Evolutionary conservation across 108 stramenopile genomes (phyloP).

Genomic region (Licmophora abbreviata): DNA sequence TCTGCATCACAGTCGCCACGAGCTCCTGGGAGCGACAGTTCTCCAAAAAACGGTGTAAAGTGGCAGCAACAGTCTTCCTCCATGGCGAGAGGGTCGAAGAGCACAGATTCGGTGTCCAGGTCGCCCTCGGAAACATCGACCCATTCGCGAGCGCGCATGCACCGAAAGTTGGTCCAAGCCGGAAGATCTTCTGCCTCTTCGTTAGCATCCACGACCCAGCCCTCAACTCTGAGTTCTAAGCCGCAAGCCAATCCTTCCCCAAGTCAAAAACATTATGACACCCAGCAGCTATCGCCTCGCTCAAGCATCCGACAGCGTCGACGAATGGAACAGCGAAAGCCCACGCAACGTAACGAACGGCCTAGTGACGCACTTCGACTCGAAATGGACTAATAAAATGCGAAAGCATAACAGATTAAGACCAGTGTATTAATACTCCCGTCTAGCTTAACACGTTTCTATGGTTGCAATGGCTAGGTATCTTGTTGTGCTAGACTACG

Average conservation of each 20-base stretch:
- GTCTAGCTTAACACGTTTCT: too few species aligned
- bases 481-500: too few species aligned
- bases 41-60: too few species aligned
- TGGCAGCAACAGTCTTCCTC: too few species aligned
- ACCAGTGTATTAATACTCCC: too few species aligned
- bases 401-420: neutral
- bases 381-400: neutral
- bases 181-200: too few species aligned
- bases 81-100: conserved; percentile 1
- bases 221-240: neutral
- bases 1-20: too few species aligned
- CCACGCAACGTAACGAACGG: neutral
- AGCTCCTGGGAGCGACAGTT: too few species aligned
- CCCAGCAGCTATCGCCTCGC: neutral
- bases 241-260: neutral
- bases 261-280: neutral
- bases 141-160: neutral
- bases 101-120: conserved; percentile 1
- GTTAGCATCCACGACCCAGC: neutral
- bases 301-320: neutral
- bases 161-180: too few species aligned
- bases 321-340: neutral
- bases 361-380: neutral
- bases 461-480: too few species aligned
- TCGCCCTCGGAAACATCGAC: neutral